These are phyloP conservation scores for Ceratobasidium sp. DNA, from an alignment of 1,284 basidiomycete species.

Conservation along the genomic window DNA sequence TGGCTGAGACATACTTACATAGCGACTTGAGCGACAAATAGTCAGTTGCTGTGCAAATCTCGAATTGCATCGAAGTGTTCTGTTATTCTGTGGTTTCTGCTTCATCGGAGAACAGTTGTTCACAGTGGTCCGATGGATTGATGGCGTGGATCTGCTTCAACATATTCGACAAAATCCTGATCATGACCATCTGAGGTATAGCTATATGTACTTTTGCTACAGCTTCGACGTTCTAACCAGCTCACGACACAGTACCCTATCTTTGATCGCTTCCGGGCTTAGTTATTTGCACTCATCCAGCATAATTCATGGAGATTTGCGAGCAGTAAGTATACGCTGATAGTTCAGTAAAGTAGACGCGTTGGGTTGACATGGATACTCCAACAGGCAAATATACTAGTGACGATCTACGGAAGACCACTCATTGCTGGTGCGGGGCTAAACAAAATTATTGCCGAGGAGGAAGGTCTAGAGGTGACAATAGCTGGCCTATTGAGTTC, in stretches of 20 bases:
- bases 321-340: constrained; percentile 7
- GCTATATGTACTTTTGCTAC: too few relatives aligned
- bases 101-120: too few relatives aligned
- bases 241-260: neutral
- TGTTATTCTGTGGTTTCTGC: too few relatives aligned
- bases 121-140: too few relatives aligned
- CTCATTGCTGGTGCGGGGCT: constrained; percentile 14
- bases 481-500: neutral
- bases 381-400: constrained; percentile 15
- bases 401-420: neutral
- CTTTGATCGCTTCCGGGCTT: constrained; percentile 9
- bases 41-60: neutral
- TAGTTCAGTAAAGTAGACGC: constrained; percentile 18
- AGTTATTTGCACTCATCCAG: constrained; percentile 1
- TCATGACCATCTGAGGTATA: too few relatives aligned
- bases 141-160: too few relatives aligned
- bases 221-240: neutral
- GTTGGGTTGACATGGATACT: too few relatives aligned
- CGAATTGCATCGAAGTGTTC: too few relatives aligned
- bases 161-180: too few relatives aligned
- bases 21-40: neutral
- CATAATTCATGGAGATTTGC: constrained; percentile 26
- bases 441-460: constrained; percentile 7
- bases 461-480: constrained; percentile 5
- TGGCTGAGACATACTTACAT: too few relatives aligned